A percentile compares a stretch with the other conserved stretches of the same genome.
These are phyloP conservation scores for Mucor circinelloides DNA, from an alignment of 371 early-diverging fungal species.

Conservation along the genomic window DNA sequence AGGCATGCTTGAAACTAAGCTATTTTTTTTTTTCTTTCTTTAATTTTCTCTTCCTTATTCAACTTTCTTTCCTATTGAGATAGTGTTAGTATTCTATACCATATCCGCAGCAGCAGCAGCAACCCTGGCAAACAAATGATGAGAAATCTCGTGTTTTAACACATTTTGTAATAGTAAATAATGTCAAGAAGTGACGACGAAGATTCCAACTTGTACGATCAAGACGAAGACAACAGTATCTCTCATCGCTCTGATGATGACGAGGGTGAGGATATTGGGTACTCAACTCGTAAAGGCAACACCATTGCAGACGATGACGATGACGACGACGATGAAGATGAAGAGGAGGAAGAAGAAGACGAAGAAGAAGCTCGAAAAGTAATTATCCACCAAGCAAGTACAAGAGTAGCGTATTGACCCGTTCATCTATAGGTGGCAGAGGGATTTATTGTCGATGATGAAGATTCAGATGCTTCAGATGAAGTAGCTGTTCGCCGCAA, in stretches of 20 bases:
- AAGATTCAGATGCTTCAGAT: slow-evolving; percentile 55
- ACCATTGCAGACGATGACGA: slow-evolving; percentile 45
- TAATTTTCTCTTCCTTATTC: background rate
- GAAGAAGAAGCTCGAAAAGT: slow-evolving; percentile 59
- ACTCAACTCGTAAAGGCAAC: slow-evolving; percentile 35
- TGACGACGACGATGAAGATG: slow-evolving; percentile 59
- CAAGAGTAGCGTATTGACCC: background rate
- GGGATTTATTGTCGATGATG: slow-evolving; percentile 71
- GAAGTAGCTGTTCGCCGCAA: slow-evolving; percentile 44
- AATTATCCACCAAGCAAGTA: background rate
- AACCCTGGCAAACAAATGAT: background rate
- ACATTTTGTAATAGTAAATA: background rate
- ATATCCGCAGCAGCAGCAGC: background rate
- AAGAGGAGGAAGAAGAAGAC: slow-evolving; percentile 62
- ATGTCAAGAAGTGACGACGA: slow-evolving; percentile 30
- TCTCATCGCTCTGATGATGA: slow-evolving; percentile 29
- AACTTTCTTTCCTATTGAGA: background rate
- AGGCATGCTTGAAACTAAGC: background rate
- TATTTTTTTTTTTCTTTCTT: background rate
- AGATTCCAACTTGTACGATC: slow-evolving; percentile 21
- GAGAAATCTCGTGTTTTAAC: background rate
- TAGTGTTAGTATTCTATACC: background rate
- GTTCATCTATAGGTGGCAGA: slow-evolving; percentile 53
- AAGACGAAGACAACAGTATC: slow-evolving; percentile 18
- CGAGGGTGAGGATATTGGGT: slow-evolving; percentile 55